A percentile compares a stretch with the other conserved stretches of the same genome.
Evolutionary conservation across 176 grass and related monocot genomes (phyloP).

Genomic region (Ensete glaucum): DNA sequence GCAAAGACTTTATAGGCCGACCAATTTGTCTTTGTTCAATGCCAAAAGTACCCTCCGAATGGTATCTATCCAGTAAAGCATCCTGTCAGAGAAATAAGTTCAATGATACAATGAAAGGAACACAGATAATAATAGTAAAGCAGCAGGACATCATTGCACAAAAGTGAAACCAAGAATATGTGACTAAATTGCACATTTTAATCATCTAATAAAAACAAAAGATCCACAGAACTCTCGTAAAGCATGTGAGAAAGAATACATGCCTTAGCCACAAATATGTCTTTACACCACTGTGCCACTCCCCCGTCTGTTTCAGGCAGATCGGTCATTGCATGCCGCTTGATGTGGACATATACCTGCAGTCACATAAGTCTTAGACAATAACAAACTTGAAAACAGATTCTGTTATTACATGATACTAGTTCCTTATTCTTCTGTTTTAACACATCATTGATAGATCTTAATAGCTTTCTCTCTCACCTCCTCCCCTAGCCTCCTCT

Average conservation of each 20-base stretch:
- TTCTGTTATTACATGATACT: background rate
- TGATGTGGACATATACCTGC: conserved; percentile 92
- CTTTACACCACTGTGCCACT: conserved; percentile 84
- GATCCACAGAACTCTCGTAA: conserved; percentile 24
- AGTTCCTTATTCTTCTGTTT: background rate
- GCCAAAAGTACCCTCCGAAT: conserved; percentile 61
- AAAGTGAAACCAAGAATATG: background rate
- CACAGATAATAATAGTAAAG: background rate
- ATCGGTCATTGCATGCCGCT: conserved; percentile 74
- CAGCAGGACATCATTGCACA: background rate
- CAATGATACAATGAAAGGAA: background rate
- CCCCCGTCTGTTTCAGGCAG: conserved; percentile 70
- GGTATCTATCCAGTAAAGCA: conserved; percentile 69
- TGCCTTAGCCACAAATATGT: conserved; percentile 89
- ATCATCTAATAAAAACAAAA: conserved; percentile 4
- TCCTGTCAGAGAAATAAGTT: conserved; percentile 36
- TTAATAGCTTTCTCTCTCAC: no score
- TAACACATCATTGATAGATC: no score
- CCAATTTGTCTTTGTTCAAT: conserved; percentile 67
- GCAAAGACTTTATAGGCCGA: conserved; percentile 81
- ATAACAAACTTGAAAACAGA: background rate
- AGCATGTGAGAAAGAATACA: background rate
- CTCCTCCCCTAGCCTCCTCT: no score
- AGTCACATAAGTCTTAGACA: background rate
- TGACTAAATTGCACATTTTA: background rate